Evolutionary conservation across 2,329 filamentous ascomycete genomes (phyloP).

Genomic region (Fusarium poae): DNA sequence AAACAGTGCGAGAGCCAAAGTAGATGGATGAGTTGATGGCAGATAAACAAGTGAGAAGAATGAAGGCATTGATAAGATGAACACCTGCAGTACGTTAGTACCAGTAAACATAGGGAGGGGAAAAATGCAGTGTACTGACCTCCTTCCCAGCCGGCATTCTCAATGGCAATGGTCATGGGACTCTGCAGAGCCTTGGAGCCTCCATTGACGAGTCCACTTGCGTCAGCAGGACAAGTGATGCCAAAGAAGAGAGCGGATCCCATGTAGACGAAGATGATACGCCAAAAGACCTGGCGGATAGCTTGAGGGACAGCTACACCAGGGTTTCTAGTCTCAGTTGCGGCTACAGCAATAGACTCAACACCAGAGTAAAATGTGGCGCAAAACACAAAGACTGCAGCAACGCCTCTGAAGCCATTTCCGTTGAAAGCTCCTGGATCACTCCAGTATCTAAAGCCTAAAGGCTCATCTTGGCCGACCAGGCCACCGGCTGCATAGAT

Average conservation of each 20-base stretch:
- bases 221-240: conserved; percentile 78
- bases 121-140: conserved; percentile 54
- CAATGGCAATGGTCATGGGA: conserved; percentile 80
- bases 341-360: conserved; percentile 72
- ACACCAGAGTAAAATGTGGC: conserved; percentile 79
- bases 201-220: conserved; percentile 71
- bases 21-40: conserved; percentile 83
- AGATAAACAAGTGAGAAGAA: conserved; percentile 78
- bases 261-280: conserved; percentile 74
- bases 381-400: conserved; percentile 76
- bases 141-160: conserved; percentile 78
- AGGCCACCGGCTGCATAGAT: conserved; percentile 78
- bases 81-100: conserved; percentile 57
- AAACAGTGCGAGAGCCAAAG: conserved; percentile 78
- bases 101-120: neutral
- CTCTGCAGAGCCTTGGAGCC: conserved; percentile 74
- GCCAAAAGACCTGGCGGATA: conserved; percentile 72
- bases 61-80: conserved; percentile 83
- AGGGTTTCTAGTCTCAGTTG: conserved; percentile 71
- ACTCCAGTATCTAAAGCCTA: conserved; percentile 80
- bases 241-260: conserved; percentile 81
- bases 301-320: conserved; percentile 67
- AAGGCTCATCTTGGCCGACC: conserved; percentile 65
- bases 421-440: conserved; percentile 76
- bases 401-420: conserved; percentile 75